Evolutionary conservation across 202 grass and related monocot species (phyloP), one percentile per base, ranked within the genome.

Genomic region (Bolboschoenoplectus hybrid): DNA sequence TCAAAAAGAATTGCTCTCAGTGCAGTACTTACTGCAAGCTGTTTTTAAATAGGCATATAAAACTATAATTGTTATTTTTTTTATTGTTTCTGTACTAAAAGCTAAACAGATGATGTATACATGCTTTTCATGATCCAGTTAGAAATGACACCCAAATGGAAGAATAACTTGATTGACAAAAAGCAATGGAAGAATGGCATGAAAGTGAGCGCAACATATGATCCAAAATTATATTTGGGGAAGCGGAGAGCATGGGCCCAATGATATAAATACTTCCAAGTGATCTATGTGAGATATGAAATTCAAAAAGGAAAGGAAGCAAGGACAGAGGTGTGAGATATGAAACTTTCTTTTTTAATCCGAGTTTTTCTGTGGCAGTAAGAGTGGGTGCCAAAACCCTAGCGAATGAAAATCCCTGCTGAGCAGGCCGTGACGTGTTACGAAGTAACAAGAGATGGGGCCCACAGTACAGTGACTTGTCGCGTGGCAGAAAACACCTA

Each of bases 191-290:
- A 66, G 34, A 66, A 36, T 26, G 26, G 26, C 10, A n/a, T 70
- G 5, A 70, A 6, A 70, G 40, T 45, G 44, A 45, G 67, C 46
- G 43, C 67, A 71, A 45, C 67, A 44, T 19, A 45, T 19, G 67
- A 71, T 46, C 67, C 2, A 44, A 1, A 45, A 14, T 19, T 69
- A n/a, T 45, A 20, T 9, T 26, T 19, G 53, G 19, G 12, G 11
- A 79, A 79, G 12, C 14, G 51, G 34, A 11, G 14, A 40, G 50
- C 58, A 79, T 58, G 75, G 53, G 36, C 52, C 53, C 75, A 80
- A 38, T 58, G 53, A 80, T 80, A 58, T 80, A 80, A 61, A 80
- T 80, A 80, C 12, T 56, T 77, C 71, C 73, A 77, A 60, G 10
- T 66, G 64, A 67, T 67, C 26, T 26, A 14, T 13, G 35, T 58